Evolutionary conservation across 2,329 filamentous ascomycete species (phyloP).

Genomic region (Calonectria montana): DNA sequence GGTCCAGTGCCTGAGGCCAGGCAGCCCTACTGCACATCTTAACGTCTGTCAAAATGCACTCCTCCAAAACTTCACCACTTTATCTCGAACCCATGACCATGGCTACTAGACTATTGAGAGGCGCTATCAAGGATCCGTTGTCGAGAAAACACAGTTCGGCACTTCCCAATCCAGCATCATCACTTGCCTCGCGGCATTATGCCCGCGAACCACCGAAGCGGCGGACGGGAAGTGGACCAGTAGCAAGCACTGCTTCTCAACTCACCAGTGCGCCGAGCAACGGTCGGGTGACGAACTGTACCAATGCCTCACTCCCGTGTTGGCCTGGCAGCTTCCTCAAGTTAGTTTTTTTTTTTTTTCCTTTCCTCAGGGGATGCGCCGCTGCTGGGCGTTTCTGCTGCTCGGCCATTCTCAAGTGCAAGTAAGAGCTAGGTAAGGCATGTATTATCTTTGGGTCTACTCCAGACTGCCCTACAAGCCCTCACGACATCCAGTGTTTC

Average conservation of each 20-base stretch:
- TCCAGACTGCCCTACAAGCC: slow-evolving; percentile 4
- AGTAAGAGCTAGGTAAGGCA: slow-evolving; percentile 6
- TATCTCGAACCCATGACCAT: slow-evolving; percentile 17
- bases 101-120: slow-evolving; percentile 2
- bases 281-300: slow-evolving; percentile 18
- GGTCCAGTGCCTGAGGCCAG: slow-evolving; percentile 10
- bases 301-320: neutral
- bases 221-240: slow-evolving; percentile 16
- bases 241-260: slow-evolving; percentile 10
- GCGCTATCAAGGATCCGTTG: slow-evolving; percentile 23
- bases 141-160: slow-evolving; percentile 11
- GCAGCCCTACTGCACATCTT: slow-evolving; percentile 17
- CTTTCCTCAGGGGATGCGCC: neutral
- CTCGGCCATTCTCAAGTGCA: neutral
- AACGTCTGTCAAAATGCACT: slow-evolving; percentile 24
- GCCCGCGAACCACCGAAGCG: slow-evolving; percentile 13
- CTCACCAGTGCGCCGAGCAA: slow-evolving; percentile 27
- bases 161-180: slow-evolving; percentile 17
- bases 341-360: neutral
- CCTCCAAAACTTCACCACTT: slow-evolving; percentile 7
- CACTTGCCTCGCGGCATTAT: slow-evolving; percentile 21
- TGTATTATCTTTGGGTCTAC: neutral
- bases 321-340: neutral
- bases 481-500: slow-evolving; percentile 6
- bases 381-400: neutral